A percentile compares a stretch with the other conserved stretches of the same genome.
These are phyloP conservation scores for Circinella minor DNA, from an alignment of 371 early-diverging fungal genomes.

Conservation along the genomic window DNA sequence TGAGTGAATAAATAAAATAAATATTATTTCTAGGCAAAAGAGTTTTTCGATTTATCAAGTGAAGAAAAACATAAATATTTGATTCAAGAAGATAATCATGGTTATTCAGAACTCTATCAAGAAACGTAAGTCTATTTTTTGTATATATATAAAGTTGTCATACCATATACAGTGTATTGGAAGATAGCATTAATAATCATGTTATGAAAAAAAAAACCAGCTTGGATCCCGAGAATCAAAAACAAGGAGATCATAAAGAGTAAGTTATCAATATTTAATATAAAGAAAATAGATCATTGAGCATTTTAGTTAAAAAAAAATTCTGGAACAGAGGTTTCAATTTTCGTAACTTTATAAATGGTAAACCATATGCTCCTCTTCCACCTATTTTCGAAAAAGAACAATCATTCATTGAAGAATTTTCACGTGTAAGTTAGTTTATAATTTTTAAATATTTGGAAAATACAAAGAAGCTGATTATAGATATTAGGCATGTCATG, in stretches of 20 bases:
- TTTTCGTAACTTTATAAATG: conserved; percentile 52
- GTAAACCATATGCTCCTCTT: conserved; percentile 42
- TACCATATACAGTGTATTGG: too few relatives aligned
- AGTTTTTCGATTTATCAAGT: conserved; percentile 48
- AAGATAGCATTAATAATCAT: too few relatives aligned
- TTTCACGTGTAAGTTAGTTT: conserved; percentile 40
- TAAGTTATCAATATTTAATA: conserved; percentile 27
- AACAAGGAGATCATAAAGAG: conserved; percentile 70
- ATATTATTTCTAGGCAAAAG: conserved; percentile 45
- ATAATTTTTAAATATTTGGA: too few relatives aligned
- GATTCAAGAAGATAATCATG: conserved; percentile 45
- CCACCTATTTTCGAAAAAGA: conserved; percentile 42
- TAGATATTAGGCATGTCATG: conserved; percentile 47
- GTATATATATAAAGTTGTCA: too few relatives aligned
- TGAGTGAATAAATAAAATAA: conserved; percentile 15
- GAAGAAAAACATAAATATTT: conserved; percentile 41
- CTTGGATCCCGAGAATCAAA: conserved; percentile 60
- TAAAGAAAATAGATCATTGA: too few relatives aligned
- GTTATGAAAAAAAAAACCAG: conserved; percentile 24
- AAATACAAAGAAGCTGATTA: too few relatives aligned
- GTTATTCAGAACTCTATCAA: conserved; percentile 44
- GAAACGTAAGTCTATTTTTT: conserved; percentile 37
- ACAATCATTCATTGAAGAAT: conserved; percentile 29
- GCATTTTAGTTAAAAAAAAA: too few relatives aligned
- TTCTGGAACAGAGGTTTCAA: conserved; percentile 56